Evolutionary conservation across 805 yeast genomes (phyloP).

Genomic region (Lipomyces starkeyi): DNA sequence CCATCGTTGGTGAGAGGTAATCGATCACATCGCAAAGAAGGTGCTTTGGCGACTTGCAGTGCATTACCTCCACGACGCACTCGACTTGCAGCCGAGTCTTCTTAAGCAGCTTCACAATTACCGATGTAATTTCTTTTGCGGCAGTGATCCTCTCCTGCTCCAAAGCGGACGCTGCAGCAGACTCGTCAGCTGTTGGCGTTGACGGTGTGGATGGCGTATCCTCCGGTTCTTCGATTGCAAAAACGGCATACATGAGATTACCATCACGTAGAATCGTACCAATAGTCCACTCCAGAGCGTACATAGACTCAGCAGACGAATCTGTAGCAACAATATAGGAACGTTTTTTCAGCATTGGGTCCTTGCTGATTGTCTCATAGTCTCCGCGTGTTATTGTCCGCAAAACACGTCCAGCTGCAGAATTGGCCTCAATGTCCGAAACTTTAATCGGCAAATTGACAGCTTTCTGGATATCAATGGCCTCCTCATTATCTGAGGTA

Average conservation of each 20-base stretch:
- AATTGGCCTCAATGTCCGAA: constrained; percentile 62
- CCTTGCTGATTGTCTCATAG: constrained; percentile 55
- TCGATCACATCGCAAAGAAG: constrained; percentile 72
- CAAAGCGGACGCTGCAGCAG: constrained; percentile 38
- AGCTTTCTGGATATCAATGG: constrained; percentile 65
- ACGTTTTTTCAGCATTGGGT: constrained; percentile 47
- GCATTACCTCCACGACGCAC: constrained; percentile 73
- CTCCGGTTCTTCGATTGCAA: constrained; percentile 48
- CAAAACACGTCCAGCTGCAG: constrained; percentile 62
- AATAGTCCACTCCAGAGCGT: constrained; percentile 86
- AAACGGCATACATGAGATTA: constrained; percentile 74
- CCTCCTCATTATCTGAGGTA: constrained; percentile 70
- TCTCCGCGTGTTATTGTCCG: constrained; percentile 74
- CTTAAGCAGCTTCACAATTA: constrained; percentile 55
- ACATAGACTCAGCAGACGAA: constrained; percentile 77
- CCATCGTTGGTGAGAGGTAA: constrained; percentile 72
- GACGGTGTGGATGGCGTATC: constrained; percentile 17
- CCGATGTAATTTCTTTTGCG: constrained; percentile 50
- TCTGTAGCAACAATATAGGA: constrained; percentile 81
- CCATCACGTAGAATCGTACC: constrained; percentile 86
- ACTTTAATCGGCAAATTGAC: constrained; percentile 57
- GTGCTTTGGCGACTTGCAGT: constrained; percentile 76
- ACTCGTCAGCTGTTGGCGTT: constrained; percentile 6
- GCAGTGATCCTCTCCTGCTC: constrained; percentile 51
- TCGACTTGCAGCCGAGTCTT: constrained; percentile 75